Evolutionary conservation across 805 yeast species (phyloP), one percentile per base, ranked within the genome.

Genomic region (Grigorovia humatica): DNA sequence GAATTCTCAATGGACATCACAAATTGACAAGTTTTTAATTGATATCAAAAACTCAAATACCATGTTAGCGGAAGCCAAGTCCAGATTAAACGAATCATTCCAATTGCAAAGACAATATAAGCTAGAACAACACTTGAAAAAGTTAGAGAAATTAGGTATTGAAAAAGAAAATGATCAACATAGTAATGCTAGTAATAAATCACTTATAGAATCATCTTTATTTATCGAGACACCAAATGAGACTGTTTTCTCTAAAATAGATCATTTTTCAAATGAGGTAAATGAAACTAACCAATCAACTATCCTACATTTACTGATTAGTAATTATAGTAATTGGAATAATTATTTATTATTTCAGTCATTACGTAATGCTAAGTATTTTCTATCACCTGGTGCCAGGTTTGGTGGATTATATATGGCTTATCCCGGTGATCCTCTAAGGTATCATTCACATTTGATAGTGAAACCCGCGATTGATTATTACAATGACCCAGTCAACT

Each of bases 371-470:
- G 61, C 63, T 13, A 81, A 78, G 1, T 84, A 74, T 64, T 79
- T 71, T 52, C 57, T 86, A 17, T 75, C 88, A 35, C 96, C 98
- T 0, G 99, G 99, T 0, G 70, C 89, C 35, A 76, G 96, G 52
- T 91, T 90, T 66, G 99, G 99, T 1, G 95, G 96, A 5, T 81
- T 81, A 51, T 89, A 80, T 60, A 78, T 93, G 52, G 89, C 90
- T 1, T 91, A 91, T 57, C 98, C 97, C 0, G 98, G 97, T 1
- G 99, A 91, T 64, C 96, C 98, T 8, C 70, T 91, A 50, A 68
- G 93, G 47, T 93, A 80, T 61, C 99, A 91, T 68, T 85, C 97
- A 2, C 96, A 91, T 66, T 73, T 82, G 56, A 82, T 87, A 5
- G 85, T 87, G 2, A 60, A 57, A 30, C 77, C 78, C 47, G 73